These are phyloP conservation scores for Pestalotiopsis sp. DNA, from an alignment of 2,329 filamentous ascomycete species.

Conservation along the genomic window DNA sequence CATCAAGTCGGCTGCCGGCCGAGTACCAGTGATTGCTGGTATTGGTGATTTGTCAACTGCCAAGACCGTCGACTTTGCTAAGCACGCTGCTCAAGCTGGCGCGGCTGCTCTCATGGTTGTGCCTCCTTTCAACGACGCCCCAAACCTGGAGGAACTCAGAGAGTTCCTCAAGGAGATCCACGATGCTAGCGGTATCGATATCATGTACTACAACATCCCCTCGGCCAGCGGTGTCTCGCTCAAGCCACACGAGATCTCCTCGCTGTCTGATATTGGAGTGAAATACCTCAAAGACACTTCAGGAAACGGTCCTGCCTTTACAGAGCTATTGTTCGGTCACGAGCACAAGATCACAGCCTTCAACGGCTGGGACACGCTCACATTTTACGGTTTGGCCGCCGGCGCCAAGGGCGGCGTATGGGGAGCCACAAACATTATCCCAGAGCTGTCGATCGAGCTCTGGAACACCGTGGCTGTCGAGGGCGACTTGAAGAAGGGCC, in stretches of 20 bases:
- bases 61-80: slow-evolving; percentile 41
- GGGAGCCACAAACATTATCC: slow-evolving; percentile 53
- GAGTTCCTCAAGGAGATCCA: slow-evolving; percentile 44
- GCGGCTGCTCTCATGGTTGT: slow-evolving; percentile 50
- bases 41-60: slow-evolving; percentile 46
- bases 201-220: slow-evolving; percentile 56
- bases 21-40: slow-evolving; percentile 44
- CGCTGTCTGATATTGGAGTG: slow-evolving; percentile 46
- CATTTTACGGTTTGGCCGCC: slow-evolving; percentile 53
- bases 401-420: slow-evolving; percentile 52
- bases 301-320: slow-evolving; percentile 51
- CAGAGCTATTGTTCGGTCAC: slow-evolving; percentile 47
- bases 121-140: slow-evolving; percentile 51
- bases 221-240: slow-evolving; percentile 46
- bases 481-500: slow-evolving; percentile 42
- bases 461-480: slow-evolving; percentile 48
- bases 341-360: slow-evolving; percentile 45
- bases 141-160: slow-evolving; percentile 40
- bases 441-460: slow-evolving; percentile 48
- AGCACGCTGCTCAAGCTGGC: slow-evolving; percentile 39
- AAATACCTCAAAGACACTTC: slow-evolving; percentile 56
- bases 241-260: slow-evolving; percentile 43
- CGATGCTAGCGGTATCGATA: slow-evolving; percentile 40
- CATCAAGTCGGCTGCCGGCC: slow-evolving; percentile 39
- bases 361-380: slow-evolving; percentile 57